Evolutionary conservation across 164 flowering plant genomes (phyloP), one percentile per base, ranked within the genome.

Genomic region (Dillenia turbinata): DNA sequence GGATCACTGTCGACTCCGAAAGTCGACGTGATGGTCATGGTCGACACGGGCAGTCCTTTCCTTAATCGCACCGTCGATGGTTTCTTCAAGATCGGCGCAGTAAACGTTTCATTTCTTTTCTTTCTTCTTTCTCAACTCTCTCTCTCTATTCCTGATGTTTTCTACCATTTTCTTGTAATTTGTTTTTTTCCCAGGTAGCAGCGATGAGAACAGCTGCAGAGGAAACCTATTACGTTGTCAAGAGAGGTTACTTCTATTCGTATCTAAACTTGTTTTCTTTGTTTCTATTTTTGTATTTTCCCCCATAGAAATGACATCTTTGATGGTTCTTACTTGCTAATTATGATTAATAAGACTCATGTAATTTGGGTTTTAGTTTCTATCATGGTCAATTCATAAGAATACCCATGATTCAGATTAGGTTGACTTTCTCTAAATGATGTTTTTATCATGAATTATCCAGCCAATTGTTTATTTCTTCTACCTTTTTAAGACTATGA

Each of bases 1-100:
- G 81, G 83, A 10, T 66, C 78, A 10, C 3, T 87, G 9, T 55
- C 78, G 5, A 56, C 78, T 10, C 97, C 94, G 3, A 81, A 55
- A 63, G 72, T 92, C 44, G 85, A 81, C 43, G 75, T 89, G 16
- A 52, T 63, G 6, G 69, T 92, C 54, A 52, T 63, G 6, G 71
- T 92, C 54, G 98, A 90, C 71, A 75, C 69, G 80, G 96, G 96
- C 47, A 76, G 86, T 66, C 93, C 91, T 4, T 74, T 88, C 57
- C 81, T 92, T 66, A 86, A 88, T 65, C 78, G 57, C 43, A 77
- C 89, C 52, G 75, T 92, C 54, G 93, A 92, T 73, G 98, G 98
- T 8, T 90, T 92, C 82, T 63, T 92, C 70, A 92, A 92, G 86
- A 88, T 90, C 69, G 96, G 96, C 76, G 44, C 90, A 48, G 98